Evolutionary conservation across 345 rosid genomes (phyloP), one percentile per base, ranked within the genome.

Genomic region (Eucalyptus curtisii): DNA sequence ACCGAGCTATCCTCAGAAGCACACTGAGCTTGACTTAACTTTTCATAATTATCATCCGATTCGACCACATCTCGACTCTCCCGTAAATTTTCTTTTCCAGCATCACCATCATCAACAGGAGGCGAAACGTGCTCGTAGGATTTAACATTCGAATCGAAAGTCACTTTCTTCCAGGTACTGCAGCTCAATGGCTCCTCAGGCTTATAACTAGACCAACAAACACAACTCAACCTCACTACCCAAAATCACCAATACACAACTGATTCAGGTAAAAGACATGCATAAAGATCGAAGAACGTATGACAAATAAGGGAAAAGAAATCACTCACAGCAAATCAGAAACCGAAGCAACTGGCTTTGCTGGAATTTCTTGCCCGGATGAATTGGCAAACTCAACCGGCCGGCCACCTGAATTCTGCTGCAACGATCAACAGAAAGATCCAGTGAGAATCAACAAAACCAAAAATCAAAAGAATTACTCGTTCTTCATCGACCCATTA

Each of bases 161-260:
- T 95, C 31, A 97, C 99, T 93, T 94, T 97, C 94, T 95, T 97
- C 42, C 91, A 87, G 90, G 90, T 42, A 90, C 90, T 89, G 89
- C 88, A 90, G 90, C 91, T 90, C 81, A 90, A 88, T 88, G 87
- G 92, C 88, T 92, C 94, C 91, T 94, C 95, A 45, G 90, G 89
- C 84, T 95, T 91, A 84, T 91, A 91, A 84, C 95, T 95, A 90
- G 82, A 50, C 22, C 81, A 85, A 81, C 17, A 49, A 76, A 59
- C 48, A 80, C 49, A 37, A 68, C n/a, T 88, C 24, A 86, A 86
- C 47, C 53, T 86, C 68, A 85, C 55, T 3, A 66, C 68, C 88
- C 55, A 40, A 22, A 68, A 61, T 30, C 5, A n/a, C 24, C 84
- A 64, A 55, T 45, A 13, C 49, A 64, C 40, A 33, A 15, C 33